These are phyloP conservation scores for Cytospora piceae DNA, from an alignment of 2,329 filamentous ascomycete genomes.

Conservation along the genomic window DNA sequence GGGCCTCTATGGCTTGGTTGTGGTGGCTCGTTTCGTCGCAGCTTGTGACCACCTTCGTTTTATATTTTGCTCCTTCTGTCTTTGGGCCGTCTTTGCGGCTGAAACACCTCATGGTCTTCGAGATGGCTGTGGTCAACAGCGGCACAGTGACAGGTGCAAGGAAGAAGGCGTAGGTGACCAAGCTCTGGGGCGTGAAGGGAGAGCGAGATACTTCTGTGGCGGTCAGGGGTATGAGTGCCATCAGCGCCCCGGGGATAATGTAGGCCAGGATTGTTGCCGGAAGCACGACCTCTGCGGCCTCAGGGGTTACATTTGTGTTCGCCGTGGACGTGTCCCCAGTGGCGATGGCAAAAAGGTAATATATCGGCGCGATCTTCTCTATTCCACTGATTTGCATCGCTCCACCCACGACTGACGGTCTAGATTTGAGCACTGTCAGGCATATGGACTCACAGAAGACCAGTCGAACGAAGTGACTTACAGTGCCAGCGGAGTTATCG, in stretches of 20 bases:
- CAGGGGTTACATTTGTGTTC: background rate
- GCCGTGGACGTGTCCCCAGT: background rate
- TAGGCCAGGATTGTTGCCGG: slow-evolving; percentile 21
- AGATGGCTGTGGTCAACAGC: slow-evolving; percentile 10
- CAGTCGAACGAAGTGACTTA: background rate
- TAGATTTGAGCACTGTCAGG: background rate
- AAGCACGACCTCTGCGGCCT: slow-evolving; percentile 16
- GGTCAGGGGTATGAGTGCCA: slow-evolving; percentile 18
- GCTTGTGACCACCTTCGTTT: background rate
- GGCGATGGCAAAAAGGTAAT: slow-evolving; percentile 16
- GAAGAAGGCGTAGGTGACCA: slow-evolving; percentile 11
- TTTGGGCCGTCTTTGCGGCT: background rate
- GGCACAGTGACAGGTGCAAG: slow-evolving; percentile 19
- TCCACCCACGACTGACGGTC: slow-evolving; percentile 1
- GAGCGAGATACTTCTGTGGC: slow-evolving; percentile 27
- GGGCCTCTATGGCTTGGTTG: background rate
- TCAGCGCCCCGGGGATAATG: slow-evolving; percentile 16
- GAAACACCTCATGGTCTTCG: background rate
- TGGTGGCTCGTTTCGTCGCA: background rate
- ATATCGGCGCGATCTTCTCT: slow-evolving; percentile 21
- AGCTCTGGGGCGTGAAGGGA: slow-evolving; percentile 14
- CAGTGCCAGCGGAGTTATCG: slow-evolving; percentile 3
- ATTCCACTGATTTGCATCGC: slow-evolving; percentile 22
- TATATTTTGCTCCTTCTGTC: background rate
- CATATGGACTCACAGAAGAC: background rate